Conservation (phyloP, 495 filamentous ascomycete species). For the Tuber melanosporum region DNA sequence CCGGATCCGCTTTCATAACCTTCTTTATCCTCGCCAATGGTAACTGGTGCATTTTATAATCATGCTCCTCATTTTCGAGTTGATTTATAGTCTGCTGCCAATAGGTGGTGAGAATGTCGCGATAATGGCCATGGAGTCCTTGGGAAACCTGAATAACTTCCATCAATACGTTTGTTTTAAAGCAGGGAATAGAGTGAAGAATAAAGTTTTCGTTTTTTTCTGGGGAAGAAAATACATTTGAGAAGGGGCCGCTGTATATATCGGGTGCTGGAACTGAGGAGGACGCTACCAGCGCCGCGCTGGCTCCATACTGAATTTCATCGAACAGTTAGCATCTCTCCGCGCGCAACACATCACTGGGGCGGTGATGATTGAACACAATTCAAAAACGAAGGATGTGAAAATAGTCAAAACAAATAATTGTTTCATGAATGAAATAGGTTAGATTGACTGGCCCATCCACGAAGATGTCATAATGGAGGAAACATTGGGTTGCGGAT, state of each 20-base stretch:
- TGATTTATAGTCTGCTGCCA: conserved; percentile 97
- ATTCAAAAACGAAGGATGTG: conserved; percentile 25
- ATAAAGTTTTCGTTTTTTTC: conserved; percentile 13
- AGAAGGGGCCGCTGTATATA: conserved; percentile 86
- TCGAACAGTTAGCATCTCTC: conserved; percentile 27
- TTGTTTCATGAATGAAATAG: conserved; percentile 35
- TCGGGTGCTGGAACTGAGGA: conserved; percentile 57
- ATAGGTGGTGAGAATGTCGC: conserved; percentile 94
- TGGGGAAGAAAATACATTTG: conserved; percentile 60
- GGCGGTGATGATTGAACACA: conserved; percentile 21
- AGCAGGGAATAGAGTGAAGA: conserved; percentile 14
- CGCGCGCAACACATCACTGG: conserved; percentile 34
- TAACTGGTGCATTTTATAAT: conserved; percentile 95
- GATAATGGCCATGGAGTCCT: conserved; percentile 84
- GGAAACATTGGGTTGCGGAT: conserved; percentile 40
- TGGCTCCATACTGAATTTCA: conserved; percentile 42
- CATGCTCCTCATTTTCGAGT: conserved; percentile 88
- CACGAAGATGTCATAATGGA: conserved; percentile 41
- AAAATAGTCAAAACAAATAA: conserved; percentile 38
- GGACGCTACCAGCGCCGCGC: conserved; percentile 46
- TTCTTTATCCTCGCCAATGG: conserved; percentile 97
- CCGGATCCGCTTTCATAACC: conserved; percentile 98
- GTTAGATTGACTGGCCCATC: conserved; percentile 41
- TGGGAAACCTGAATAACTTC: conserved; percentile 67
- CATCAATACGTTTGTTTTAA: conserved; percentile 30